Percentiles rank a stretch among this genome's conserved stretches.
Conservation (phyloP, 2,329 filamentous ascomycete genomes). For the Ilyonectria destructans region DNA sequence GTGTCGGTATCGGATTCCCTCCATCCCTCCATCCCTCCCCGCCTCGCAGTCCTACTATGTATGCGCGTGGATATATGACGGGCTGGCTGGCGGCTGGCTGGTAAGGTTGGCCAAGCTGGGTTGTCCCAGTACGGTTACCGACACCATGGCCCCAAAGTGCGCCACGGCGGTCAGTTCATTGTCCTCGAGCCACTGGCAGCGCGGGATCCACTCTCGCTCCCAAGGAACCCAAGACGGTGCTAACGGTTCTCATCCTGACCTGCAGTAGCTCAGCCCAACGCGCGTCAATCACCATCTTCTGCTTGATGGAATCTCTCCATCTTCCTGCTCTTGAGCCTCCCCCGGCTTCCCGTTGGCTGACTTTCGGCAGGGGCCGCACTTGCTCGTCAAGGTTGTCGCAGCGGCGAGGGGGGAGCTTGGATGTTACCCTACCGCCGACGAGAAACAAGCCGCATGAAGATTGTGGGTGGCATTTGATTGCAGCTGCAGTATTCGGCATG, state of each 20-base stretch:
- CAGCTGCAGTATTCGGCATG: slow-evolving; percentile 15
- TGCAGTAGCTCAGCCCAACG: slow-evolving; percentile 42
- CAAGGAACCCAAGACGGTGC: slow-evolving; percentile 32
- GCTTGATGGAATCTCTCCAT: slow-evolving; percentile 13
- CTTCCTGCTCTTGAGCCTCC: slow-evolving; percentile 16
- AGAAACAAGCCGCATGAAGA: slow-evolving; percentile 24
- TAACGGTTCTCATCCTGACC: slow-evolving; percentile 45
- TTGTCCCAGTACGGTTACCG: slow-evolving; percentile 41
- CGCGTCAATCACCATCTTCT: slow-evolving; percentile 32
- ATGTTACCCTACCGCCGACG: slow-evolving; percentile 22
- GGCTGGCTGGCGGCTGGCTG: background rate
- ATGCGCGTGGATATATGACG: slow-evolving; percentile 9
- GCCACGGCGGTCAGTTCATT: slow-evolving; percentile 37
- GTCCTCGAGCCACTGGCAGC: slow-evolving; percentile 23
- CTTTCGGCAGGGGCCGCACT: slow-evolving; percentile 24
- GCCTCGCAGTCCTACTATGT: background rate
- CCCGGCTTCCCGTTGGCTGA: slow-evolving; percentile 17
- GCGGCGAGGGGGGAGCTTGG: slow-evolving; percentile 1
- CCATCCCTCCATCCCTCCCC: slow-evolving; percentile 2
- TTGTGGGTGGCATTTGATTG: slow-evolving; percentile 28
- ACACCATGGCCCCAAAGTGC: slow-evolving; percentile 44
- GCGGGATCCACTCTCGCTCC: slow-evolving; percentile 11
- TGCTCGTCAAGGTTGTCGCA: slow-evolving; percentile 15
- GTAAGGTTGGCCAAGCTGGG: slow-evolving; percentile 13
- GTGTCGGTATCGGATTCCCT: background rate